phyloP scores from a whole-genome alignment of 1,284 basidiomycete species.

The Trametes sp. region DNA sequence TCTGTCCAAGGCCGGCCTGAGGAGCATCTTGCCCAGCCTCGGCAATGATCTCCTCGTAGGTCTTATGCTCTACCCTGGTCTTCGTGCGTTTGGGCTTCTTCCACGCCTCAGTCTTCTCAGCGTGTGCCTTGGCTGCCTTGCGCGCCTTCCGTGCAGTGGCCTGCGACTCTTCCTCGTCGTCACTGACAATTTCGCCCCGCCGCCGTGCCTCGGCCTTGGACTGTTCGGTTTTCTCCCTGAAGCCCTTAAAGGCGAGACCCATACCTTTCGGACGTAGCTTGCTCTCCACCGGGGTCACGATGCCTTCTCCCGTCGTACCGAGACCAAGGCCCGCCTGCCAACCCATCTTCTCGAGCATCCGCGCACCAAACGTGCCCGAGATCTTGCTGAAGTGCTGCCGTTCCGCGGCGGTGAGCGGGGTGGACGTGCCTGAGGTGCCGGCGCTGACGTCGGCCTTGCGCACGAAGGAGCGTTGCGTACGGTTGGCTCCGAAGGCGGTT shows the following conservation, averaged over 20 bases:
- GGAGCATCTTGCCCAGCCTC: slow-evolving; percentile 74
- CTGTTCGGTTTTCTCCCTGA: slow-evolving; percentile 88
- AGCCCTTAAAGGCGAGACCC: slow-evolving; percentile 89
- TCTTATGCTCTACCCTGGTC: slow-evolving; percentile 89
- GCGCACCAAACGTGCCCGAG: slow-evolving; percentile 79
- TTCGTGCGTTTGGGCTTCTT: slow-evolving; percentile 87
- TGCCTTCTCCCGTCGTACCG: slow-evolving; percentile 82
- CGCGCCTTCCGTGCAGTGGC: slow-evolving; percentile 53
- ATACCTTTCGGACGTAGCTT: slow-evolving; percentile 84
- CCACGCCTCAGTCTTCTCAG: slow-evolving; percentile 76
- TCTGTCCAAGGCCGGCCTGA: slow-evolving; percentile 74
- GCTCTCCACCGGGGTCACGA: slow-evolving; percentile 87
- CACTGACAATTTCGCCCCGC: slow-evolving; percentile 77
- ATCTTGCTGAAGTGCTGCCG: slow-evolving; percentile 83
- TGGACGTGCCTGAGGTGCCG: slow-evolving; percentile 53
- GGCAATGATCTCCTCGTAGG: slow-evolving; percentile 92
- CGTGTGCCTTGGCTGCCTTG: slow-evolving; percentile 54
- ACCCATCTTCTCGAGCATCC: slow-evolving; percentile 93
- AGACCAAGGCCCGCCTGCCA: slow-evolving; percentile 90
- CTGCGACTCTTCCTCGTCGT: slow-evolving; percentile 70
- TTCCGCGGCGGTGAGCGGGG: slow-evolving; percentile 70
- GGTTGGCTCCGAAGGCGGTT: slow-evolving; percentile 52
- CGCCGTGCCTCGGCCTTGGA: slow-evolving; percentile 84
- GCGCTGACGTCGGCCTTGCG: slow-evolving; percentile 53
- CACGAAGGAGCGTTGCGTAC: slow-evolving; percentile 61